These are phyloP conservation scores for Paramecium caudatum DNA, from an alignment of 73 alveolate species.

Conservation along the genomic window DNA sequence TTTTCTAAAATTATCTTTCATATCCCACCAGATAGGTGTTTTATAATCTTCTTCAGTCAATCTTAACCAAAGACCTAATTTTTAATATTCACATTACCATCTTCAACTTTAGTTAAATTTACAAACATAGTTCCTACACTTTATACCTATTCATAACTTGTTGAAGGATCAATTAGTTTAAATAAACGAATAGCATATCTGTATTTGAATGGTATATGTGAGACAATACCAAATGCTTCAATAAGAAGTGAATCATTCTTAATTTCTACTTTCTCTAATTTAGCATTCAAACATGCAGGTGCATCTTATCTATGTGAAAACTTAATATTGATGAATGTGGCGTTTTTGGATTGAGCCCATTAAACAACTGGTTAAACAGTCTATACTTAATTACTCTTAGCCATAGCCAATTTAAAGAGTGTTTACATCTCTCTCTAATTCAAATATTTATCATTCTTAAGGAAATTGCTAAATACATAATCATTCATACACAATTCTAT, in stretches of 20 bases:
- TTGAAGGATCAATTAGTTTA: neutral
- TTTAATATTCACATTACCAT: neutral
- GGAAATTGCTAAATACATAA: neutral
- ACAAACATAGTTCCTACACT: conserved; percentile 65
- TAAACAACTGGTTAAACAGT: conserved; percentile 46
- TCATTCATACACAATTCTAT: conserved; percentile 49
- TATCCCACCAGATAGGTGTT: conserved; percentile 67
- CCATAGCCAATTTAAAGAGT: conserved; percentile 50
- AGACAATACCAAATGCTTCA: conserved; percentile 67
- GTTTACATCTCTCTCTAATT: conserved; percentile 51
- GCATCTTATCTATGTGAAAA: conserved; percentile 63
- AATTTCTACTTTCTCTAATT: conserved; percentile 46
- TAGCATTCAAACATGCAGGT: conserved; percentile 64
- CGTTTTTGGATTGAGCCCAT: conserved; percentile 65
- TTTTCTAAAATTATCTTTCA: conserved; percentile 55
- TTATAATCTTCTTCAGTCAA: conserved; percentile 62
- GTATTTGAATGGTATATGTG: conserved; percentile 60
- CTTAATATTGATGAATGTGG: conserved; percentile 42
- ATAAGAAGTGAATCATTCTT: conserved; percentile 39
- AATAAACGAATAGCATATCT: conserved; percentile 48
- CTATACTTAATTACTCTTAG: conserved; percentile 46
- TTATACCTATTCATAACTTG: conserved; percentile 45
- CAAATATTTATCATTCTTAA: conserved; percentile 42
- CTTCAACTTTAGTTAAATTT: conserved; percentile 51
- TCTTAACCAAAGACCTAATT: conserved; percentile 29